Evolutionary conservation across 352 stramenopile species (phyloP).

Genomic region (Globisporangium nunn): DNA sequence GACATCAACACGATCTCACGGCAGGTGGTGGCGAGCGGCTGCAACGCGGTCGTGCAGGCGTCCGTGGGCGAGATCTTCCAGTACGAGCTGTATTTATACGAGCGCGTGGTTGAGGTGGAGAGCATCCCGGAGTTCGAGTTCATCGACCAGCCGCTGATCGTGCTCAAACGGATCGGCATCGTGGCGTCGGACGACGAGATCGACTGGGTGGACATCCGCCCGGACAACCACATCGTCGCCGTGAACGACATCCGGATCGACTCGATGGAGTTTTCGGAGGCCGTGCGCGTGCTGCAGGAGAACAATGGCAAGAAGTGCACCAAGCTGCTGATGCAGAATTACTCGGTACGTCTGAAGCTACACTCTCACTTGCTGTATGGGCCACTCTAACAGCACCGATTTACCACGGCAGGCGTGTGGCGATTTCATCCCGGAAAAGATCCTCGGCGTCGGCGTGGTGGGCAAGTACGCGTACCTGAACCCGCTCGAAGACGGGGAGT

Average conservation of each 20-base stretch:
- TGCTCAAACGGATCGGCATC: conserved; percentile 82
- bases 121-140: conserved; percentile 85
- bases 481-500: conserved; percentile 39
- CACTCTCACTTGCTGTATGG: too few species aligned
- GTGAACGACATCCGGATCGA: conserved; percentile 86
- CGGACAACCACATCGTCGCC: conserved; percentile 83
- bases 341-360: conserved; percentile 29
- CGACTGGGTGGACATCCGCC: conserved; percentile 70
- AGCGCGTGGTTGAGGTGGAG: conserved; percentile 84
- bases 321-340: conserved; percentile 86
- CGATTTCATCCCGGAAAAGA: conserved; percentile 86
- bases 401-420: conserved; percentile 37
- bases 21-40: conserved; percentile 78
- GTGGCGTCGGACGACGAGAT: conserved; percentile 61
- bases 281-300: conserved; percentile 72
- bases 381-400: too few species aligned
- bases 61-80: conserved; percentile 86
- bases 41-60: conserved; percentile 76
- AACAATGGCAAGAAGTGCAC: conserved; percentile 85
- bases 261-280: conserved; percentile 72
- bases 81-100: conserved; percentile 84
- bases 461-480: conserved; percentile 78
- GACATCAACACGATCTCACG: conserved; percentile 84
- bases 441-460: conserved; percentile 70
- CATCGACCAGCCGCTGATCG: conserved; percentile 79